Evolutionary conservation across 768 basidiomycete genomes (phyloP), one percentile per base, ranked within the genome.

Genomic region (Leucocoprinus leucothites): DNA sequence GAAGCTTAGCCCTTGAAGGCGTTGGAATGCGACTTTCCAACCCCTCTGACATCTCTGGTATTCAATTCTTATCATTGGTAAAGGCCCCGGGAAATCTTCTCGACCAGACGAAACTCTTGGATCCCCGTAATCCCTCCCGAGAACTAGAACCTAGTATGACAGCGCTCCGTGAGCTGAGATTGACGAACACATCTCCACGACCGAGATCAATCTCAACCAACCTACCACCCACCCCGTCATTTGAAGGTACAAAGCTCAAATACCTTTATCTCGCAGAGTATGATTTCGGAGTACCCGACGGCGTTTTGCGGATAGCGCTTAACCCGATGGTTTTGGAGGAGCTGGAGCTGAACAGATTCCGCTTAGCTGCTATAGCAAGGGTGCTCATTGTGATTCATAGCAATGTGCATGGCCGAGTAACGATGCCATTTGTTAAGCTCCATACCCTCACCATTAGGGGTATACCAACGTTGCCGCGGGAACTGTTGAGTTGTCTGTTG

Each of bases 41-140:
- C 14, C 44, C 51, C 16, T 24, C 42, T 13, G 28, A 1, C 34
- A 26, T 53, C 25, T 53, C 51, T 24, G 51, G 51, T 21, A 11
- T 53, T 11, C 26, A 16, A 16, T 44, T 21, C 11, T 41, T 53
- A 40, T 31, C 51, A 16, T n/a, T 53, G 8, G 41, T 44, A 41
- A 44, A 41, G n/a, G 51, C 51, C 8, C 28, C 51, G 21, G 51
- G 35, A 42, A 45, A 42, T 42, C 43, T 53, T 28, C 51, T 53
- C 19, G 44, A 53, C 34, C 51, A 53, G 44, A 44, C 43, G 31
- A 53, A 31, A 13, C 43, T 53, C n/a, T 21, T 53, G 31, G 42
- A 53, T 22, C 44, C 19, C 8, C 35, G 22, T 34, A 19, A 44
- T 35, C 51, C 51, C 3, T 16, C 42, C 16, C 24, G 31, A 11